Base-by-base conservation (phyloP, 140 eudicot species). In the Artemisia princeps region DNA sequence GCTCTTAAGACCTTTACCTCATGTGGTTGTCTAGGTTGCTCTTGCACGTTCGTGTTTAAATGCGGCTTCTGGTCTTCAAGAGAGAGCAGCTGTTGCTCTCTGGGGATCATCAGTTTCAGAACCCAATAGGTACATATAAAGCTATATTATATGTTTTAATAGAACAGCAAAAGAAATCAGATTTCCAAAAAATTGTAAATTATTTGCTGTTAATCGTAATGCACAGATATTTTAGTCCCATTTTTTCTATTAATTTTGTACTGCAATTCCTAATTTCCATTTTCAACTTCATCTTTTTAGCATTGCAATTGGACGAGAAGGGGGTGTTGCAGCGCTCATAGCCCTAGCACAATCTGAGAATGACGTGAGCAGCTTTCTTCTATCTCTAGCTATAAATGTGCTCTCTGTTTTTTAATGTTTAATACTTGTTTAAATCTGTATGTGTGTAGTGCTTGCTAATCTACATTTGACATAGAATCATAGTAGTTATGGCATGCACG, bases 31-130 rank as follows among this genome's bases (percentile, higher is more conserved):
- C 60, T 67, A 94, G 99, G 99, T 94, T 79, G 83, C 95, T 55
- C 96, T 94, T 78, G 96, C 99, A 16, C 85, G 70, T 26, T 85
- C 94, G 52, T 88, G 95, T 76, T 58, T 95, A 44, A 82, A 88
- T 61, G 87, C 96, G 26, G 80, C 95, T 64, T 89, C 88, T 22
- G 87, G 96, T 72, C 99, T 94, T 77, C 99, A 94, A 67, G 99
- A 94, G 85, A 82, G 99, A 75, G 99, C 95, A 72, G 99, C 99
- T 26, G 99, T 96, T 60, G 99, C 99, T 66, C 81, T 94, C 1
- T 94, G 99, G 99, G 99, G 95, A 59, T 77, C 88, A 59, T 92
- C 98, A 12, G 96, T 88, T 33, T 92, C 98, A 40, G 98, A 92
- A 84, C 82, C 87, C 61, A 86, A 86, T 77, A 92, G 98, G 98